A percentile compares a stretch with the other conserved stretches of the same genome.
These are phyloP conservation scores for Calonectria naviculata DNA, from an alignment of 2,329 filamentous ascomycete genomes.

Conservation along the genomic window DNA sequence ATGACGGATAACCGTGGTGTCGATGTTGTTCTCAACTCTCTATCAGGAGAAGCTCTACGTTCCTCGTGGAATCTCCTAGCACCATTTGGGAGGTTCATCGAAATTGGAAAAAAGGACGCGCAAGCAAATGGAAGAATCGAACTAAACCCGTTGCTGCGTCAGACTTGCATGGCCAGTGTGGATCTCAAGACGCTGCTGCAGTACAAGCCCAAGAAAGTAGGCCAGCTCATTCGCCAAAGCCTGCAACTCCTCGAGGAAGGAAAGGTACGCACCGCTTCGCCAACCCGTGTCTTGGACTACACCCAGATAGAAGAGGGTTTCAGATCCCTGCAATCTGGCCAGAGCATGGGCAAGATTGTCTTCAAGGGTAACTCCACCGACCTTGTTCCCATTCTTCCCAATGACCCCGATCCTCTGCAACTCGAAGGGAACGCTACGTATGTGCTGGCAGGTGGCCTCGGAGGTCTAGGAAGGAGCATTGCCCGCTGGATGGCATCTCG, in stretches of 20 bases:
- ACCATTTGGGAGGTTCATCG: slow-evolving; percentile 44
- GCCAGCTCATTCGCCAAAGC: neutral
- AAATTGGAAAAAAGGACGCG: slow-evolving; percentile 46
- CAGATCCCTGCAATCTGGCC: slow-evolving; percentile 21
- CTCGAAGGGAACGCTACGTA: neutral
- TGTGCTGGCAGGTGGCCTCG: slow-evolving; percentile 14
- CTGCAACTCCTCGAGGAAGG: neutral
- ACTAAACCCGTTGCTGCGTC: slow-evolving; percentile 46
- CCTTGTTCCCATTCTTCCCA: slow-evolving; percentile 7
- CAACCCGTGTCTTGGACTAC: neutral
- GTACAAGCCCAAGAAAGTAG: neutral
- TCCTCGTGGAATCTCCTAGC: slow-evolving; percentile 46
- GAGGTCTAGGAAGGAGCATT: slow-evolving; percentile 16
- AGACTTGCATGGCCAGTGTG: neutral
- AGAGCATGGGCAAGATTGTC: slow-evolving; percentile 24
- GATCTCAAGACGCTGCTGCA: neutral
- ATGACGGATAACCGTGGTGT: slow-evolving; percentile 39
- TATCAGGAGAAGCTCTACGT: slow-evolving; percentile 39
- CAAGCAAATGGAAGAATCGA: slow-evolving; percentile 2
- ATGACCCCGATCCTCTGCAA: neutral
- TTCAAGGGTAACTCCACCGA: neutral
- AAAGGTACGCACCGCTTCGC: neutral
- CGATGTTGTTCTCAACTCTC: slow-evolving; percentile 43
- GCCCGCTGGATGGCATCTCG: slow-evolving; percentile 13
- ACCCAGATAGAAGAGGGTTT: slow-evolving; percentile 12